Conservation (phyloP, 495 filamentous ascomycete species). For the Podospora sp. region DNA sequence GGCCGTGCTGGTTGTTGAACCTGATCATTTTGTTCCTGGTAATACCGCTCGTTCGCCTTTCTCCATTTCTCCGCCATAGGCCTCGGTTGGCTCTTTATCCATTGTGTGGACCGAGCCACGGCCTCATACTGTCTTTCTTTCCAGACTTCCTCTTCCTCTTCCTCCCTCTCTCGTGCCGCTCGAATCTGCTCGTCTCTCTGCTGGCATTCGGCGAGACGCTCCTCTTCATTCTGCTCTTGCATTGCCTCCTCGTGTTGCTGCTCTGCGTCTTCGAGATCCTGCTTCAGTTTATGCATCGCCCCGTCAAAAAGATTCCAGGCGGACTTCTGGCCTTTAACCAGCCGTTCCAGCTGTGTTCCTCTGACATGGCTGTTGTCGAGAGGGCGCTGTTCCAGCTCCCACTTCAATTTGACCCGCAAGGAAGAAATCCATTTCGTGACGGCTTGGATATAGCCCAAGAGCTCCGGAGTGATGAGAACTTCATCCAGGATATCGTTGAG, state of each 20-base stretch:
- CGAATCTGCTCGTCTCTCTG: not conserved
- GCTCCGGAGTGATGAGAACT: constrained; percentile 13
- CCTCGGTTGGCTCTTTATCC: not conserved
- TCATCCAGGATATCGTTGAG: not conserved
- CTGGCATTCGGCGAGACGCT: not conserved
- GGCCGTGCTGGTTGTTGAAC: too few species aligned
- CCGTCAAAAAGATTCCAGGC: not conserved
- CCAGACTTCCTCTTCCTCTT: not conserved
- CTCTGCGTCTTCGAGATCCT: not conserved
- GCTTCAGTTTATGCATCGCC: not conserved
- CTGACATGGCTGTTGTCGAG: not conserved
- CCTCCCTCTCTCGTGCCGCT: not conserved
- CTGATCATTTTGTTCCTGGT: not conserved
- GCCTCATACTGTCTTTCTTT: not conserved
- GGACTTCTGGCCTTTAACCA: not conserved
- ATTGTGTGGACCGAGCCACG: not conserved
- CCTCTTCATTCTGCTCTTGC: not conserved
- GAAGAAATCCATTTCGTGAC: constrained; percentile 17
- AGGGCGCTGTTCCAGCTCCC: not conserved
- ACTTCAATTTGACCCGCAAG: not conserved
- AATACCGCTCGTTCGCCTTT: not conserved
- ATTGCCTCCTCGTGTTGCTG: not conserved
- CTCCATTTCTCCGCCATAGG: not conserved
- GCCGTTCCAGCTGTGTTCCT: not conserved
- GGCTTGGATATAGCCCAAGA: constrained; percentile 11